Base-by-base conservation (phyloP, 2,329 filamentous ascomycete genomes). In the Pestalotiopsis sp. region DNA sequence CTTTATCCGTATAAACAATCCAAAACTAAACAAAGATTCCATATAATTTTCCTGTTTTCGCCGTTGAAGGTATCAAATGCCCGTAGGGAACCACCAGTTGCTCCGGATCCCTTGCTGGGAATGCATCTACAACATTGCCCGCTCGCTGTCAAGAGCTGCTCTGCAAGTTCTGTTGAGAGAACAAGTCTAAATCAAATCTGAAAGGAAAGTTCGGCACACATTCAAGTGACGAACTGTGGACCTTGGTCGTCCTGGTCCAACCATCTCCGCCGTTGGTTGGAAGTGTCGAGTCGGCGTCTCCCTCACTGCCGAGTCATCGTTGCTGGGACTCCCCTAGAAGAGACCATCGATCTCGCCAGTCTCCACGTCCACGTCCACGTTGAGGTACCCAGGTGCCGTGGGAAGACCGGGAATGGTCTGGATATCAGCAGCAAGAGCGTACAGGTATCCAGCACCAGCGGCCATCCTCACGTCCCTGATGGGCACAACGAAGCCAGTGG, bases 401-500 rank as follows among this genome's bases (percentile, higher is more conserved):
- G 95, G 95, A 72, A 99, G 85, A 70, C 96, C 96, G 14, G 96
- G 96, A 72, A 99, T 99, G 1, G 96, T 99, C 85, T 98, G 96
- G 73, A 99, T 98, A 78, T 99, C 96, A 14, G 96, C 96, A 66
- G 96, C 96, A 70, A 98, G 87, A 6, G 96, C 96, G 75, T 97
- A 93, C 87, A 97, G 83, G 80, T 97, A 97, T 71, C 96, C 96
- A 71, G 94, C 96, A 77, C 96, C 96, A 69, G 95, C 95, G 36
- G 96, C 96, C 87, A 99, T 90, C 71, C 95, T 87, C 52, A 99
- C 95, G 78, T 99, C 96, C 69, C 95, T 87, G 74, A 99, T 97
- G 2, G 96, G 96, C 5, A 99, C 90, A 0, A 93, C 97, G 81
- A 98, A 99, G 69, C 95, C 96, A 3, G 91, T 93, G 27, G 96